Percentiles rank a stretch among this genome's conserved stretches.
Evolutionary conservation across 2,329 filamentous ascomycete species (phyloP).

Genomic region (Phaeophleospora eucalypticola): DNA sequence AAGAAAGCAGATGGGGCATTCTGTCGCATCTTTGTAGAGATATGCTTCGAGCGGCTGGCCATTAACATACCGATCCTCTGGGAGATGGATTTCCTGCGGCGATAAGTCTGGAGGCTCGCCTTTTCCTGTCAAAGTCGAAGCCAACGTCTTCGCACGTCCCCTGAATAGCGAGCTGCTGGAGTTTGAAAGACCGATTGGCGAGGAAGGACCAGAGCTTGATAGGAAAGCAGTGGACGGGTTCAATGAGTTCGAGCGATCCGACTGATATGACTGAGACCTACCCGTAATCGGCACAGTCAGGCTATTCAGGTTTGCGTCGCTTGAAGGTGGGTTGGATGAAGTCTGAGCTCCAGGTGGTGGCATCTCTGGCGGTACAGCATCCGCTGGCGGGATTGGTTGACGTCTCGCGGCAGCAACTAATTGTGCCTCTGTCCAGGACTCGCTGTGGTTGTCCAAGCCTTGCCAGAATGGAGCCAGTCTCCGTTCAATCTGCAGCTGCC

Average conservation of each 20-base stretch:
- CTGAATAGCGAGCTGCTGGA: slow-evolving; percentile 60
- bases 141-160: slow-evolving; percentile 82
- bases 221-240: slow-evolving; percentile 59
- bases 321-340: slow-evolving; percentile 44
- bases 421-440: slow-evolving; percentile 90
- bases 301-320: slow-evolving; percentile 61
- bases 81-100: slow-evolving; percentile 74
- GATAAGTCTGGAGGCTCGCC: slow-evolving; percentile 63
- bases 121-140: slow-evolving; percentile 68
- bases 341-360: slow-evolving; percentile 39
- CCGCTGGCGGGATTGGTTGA: slow-evolving; percentile 75
- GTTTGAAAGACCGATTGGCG: slow-evolving; percentile 40
- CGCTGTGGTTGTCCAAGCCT: slow-evolving; percentile 81
- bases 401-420: slow-evolving; percentile 86
- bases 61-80: slow-evolving; percentile 82
- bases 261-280: slow-evolving; percentile 73
- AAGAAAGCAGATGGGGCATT: slow-evolving; percentile 95
- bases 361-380: slow-evolving; percentile 72
- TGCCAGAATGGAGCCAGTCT: slow-evolving; percentile 93
- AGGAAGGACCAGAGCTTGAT: slow-evolving; percentile 43
- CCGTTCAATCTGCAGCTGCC: slow-evolving; percentile 93
- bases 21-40: slow-evolving; percentile 82
- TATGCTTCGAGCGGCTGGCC: slow-evolving; percentile 91
- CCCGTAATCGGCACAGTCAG: slow-evolving; percentile 76
- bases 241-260: slow-evolving; percentile 60